Base-by-base conservation (phyloP, 441 rosid species). In the Populus hybrid region DNA sequence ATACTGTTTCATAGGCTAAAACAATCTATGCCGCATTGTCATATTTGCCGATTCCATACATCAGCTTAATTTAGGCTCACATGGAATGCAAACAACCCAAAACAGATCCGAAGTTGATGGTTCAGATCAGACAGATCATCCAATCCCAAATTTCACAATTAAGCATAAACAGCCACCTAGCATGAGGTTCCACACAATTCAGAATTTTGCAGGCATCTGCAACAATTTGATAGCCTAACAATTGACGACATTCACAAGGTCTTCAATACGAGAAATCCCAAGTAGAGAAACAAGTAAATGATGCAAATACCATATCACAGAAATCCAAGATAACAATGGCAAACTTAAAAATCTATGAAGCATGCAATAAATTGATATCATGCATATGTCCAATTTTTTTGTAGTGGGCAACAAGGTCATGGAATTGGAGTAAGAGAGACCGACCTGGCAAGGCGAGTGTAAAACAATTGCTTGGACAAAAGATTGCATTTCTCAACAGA, bases 381-480 rank as follows among this genome's bases (percentile, higher is more conserved):
- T 50, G 56, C 5, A 50, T 4, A 50, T 50, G 56, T 50, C 20
- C 20, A 14, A 0, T 50, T 50, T 50, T 50, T 38, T 38, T 38
- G 24, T 20, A 18, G 66, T 20, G 24, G 66, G 24, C 66, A 9
- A 38, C 3, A 38, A 50, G 14, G 7, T 21, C 11, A 11, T 65
- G 29, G 38, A 18, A 14, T 2, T 9, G 5, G 36, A 20, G 7
- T 84, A 78, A 69, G 84, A 80, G 74, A 85, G 74, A 21, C 82
- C 82, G 2, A 93, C 97, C 97, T 90, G 20, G 93, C 93, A 7
- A 91, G 90, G 74, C 94, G 94, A 76, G 95, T 91, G 87, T 90
- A 90, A 4, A 91, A 80, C 82, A 93, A 84, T 67, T 90, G 93
- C 82, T 91, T 89, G 14, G 90, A 78, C 78, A 93, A 75, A 69